Conservation (phyloP, 2,329 filamentous ascomycete genomes). For the Fonsecaea pedrosoi region DNA sequence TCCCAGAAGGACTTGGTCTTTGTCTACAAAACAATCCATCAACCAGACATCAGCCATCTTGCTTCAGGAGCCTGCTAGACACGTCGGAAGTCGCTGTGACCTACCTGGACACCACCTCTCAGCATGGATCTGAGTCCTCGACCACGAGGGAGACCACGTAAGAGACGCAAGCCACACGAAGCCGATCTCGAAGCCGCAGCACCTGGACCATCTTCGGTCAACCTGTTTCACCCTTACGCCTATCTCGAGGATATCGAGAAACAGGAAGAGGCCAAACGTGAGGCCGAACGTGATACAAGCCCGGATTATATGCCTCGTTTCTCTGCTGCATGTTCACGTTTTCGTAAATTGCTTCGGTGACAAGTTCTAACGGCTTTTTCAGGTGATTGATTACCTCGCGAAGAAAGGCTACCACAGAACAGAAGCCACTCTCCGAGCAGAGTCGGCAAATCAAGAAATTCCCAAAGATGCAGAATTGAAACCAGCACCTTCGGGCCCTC, state of each 20-base stretch:
- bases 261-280: not conserved
- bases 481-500: constrained; percentile 57
- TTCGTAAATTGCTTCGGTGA: not conserved
- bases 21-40: not conserved
- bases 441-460: constrained; percentile 81
- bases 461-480: constrained; percentile 57
- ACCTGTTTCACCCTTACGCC: not conserved
- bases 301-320: not conserved
- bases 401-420: constrained; percentile 95
- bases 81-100: not conserved
- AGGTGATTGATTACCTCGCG: constrained; percentile 92
- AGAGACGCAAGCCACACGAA: not conserved
- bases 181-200: not conserved
- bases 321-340: not conserved
- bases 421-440: constrained; percentile 88
- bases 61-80: not conserved
- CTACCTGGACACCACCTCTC: not conserved
- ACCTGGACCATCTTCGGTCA: not conserved
- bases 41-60: not conserved
- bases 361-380: constrained; percentile 30
- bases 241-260: not conserved
- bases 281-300: not conserved
- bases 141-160: not conserved
- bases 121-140: not conserved
- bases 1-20: not conserved